phyloP scores from a whole-genome alignment of 2,329 filamentous ascomycete genomes.

The Bipolaris victoriae region DNA sequence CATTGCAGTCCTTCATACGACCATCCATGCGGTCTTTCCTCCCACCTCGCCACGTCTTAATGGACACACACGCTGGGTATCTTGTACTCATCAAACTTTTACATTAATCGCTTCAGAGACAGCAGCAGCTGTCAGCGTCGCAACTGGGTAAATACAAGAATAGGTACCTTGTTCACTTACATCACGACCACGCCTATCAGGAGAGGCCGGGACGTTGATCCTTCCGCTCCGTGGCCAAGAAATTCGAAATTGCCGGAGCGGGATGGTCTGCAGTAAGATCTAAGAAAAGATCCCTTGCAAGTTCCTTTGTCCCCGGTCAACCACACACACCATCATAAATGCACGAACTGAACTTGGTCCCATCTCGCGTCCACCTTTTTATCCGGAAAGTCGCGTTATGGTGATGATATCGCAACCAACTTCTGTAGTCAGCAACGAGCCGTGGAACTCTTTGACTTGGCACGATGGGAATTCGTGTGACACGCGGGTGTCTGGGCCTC shows the following conservation, averaged over 20 bases:
- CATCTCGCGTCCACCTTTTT: background rate
- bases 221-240: background rate
- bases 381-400: background rate
- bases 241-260: background rate
- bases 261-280: constrained; percentile 4
- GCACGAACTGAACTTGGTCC: background rate
- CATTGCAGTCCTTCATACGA: background rate
- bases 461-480: background rate
- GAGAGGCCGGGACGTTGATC: background rate
- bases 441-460: background rate
- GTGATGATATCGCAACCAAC: background rate
- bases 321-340: background rate
- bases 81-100: background rate
- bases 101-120: background rate
- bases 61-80: background rate
- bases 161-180: constrained; percentile 2
- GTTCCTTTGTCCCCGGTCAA: background rate
- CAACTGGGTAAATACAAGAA: constrained; percentile 1
- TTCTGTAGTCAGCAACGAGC: background rate
- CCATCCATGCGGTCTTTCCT: background rate
- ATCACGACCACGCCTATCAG: background rate
- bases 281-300: constrained; percentile 12
- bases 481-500: background rate
- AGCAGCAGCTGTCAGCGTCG: background rate
- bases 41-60: background rate